Evolutionary conservation across 176 grass and related monocot genomes (phyloP).

Genomic region (Carex littledalei): DNA sequence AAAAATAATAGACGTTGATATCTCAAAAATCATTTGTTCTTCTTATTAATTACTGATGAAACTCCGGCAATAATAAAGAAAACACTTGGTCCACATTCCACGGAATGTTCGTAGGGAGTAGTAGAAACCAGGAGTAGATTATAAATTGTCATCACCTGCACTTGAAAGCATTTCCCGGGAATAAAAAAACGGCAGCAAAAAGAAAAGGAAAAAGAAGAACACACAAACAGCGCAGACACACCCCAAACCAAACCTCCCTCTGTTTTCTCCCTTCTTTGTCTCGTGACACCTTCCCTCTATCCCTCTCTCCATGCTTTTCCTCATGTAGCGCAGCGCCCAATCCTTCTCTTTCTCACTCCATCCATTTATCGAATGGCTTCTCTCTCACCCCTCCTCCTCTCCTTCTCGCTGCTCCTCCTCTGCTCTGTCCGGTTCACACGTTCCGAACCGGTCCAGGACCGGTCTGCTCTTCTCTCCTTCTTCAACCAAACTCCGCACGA

Average conservation of each 20-base stretch:
- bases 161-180: slow-evolving; percentile 14
- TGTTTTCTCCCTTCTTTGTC: slow-evolving; percentile 24
- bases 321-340: slow-evolving; percentile 15
- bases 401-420: not conserved
- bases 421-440: not conserved
- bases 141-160: not conserved
- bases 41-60: not conserved
- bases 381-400: not conserved
- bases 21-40: not conserved
- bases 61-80: not conserved
- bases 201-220: not conserved
- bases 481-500: slow-evolving; percentile 42
- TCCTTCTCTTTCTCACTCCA: not conserved
- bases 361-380: slow-evolving; percentile 15
- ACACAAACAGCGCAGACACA: not conserved
- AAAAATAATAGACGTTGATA: no score
- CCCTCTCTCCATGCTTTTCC: not conserved
- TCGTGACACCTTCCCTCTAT: not conserved
- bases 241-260: slow-evolving; percentile 10
- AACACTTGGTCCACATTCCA: not conserved
- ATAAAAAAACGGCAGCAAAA: slow-evolving; percentile 12
- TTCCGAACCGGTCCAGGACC: slow-evolving; percentile 40
- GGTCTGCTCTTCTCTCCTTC: slow-evolving; percentile 45
- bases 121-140: not conserved
- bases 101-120: not conserved